Conservation (phyloP, 305 asterid genomes). For the Andrographis paniculata region DNA sequence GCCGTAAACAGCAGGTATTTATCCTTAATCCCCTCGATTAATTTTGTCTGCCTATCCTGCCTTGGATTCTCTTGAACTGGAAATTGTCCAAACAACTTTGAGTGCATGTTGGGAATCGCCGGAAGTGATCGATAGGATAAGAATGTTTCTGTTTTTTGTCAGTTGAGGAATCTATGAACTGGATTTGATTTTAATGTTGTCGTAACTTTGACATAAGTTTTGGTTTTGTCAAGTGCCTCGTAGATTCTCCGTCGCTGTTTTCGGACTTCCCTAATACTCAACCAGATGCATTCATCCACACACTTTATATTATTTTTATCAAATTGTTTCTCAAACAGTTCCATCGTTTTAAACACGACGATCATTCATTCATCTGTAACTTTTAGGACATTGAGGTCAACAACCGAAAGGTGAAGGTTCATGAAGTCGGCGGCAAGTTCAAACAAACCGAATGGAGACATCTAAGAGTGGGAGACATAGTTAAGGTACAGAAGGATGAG, state of each 20-base stretch:
- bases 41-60: slow-evolving; percentile 2
- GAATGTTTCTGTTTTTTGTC: slow-evolving; percentile 5
- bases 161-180: neutral
- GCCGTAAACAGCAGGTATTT: slow-evolving; percentile 70
- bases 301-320: too few relatives aligned
- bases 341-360: too few relatives aligned
- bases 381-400: slow-evolving; percentile 85
- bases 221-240: too few relatives aligned
- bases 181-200: neutral
- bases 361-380: neutral
- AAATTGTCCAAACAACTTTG: too few relatives aligned
- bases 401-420: slow-evolving; percentile 67
- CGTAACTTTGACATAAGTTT: neutral
- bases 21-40: neutral
- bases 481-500: slow-evolving; percentile 80
- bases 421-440: slow-evolving; percentile 49
- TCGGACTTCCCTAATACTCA: too few relatives aligned
- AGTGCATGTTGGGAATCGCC: too few relatives aligned
- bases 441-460: slow-evolving; percentile 56
- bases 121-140: neutral
- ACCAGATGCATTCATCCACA: too few relatives aligned
- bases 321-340: too few relatives aligned
- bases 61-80: too few relatives aligned
- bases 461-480: slow-evolving; percentile 80
- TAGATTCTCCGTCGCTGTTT: too few relatives aligned